Conservation (phyloP, 2,329 filamentous ascomycete genomes). For the Trichoderma asperellum region DNA sequence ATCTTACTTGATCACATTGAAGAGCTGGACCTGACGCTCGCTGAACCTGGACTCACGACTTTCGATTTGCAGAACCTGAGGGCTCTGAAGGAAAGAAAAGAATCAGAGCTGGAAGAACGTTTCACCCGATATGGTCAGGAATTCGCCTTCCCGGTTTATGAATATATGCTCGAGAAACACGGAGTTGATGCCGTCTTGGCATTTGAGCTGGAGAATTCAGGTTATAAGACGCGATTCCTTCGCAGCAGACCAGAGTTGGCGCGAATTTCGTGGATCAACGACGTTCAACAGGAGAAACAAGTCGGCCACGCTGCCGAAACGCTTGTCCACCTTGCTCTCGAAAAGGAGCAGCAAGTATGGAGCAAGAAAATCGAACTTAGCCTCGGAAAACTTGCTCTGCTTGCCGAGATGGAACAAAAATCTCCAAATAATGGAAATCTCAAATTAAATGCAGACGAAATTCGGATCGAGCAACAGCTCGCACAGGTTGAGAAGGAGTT, state of each 20-base stretch:
- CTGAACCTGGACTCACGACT: constrained; percentile 37
- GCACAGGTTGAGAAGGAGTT: constrained; percentile 65
- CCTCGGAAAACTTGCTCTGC: constrained; percentile 77
- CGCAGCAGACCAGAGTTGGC: constrained; percentile 71
- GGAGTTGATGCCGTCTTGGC: constrained; percentile 71
- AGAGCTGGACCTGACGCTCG: constrained; percentile 39
- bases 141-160: constrained; percentile 79
- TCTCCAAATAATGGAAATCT: constrained; percentile 38
- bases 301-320: constrained; percentile 73
- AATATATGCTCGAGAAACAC: constrained; percentile 70
- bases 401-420: constrained; percentile 61
- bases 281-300: constrained; percentile 76
- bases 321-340: constrained; percentile 70
- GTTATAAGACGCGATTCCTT: constrained; percentile 78
- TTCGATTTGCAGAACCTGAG: constrained; percentile 39
- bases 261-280: constrained; percentile 93
- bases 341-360: constrained; percentile 80
- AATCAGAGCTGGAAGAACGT: constrained; percentile 52
- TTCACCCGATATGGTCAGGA: constrained; percentile 67
- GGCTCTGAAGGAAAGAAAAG: constrained; percentile 47
- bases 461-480: constrained; percentile 49
- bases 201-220: constrained; percentile 68
- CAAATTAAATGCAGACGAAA: constrained; percentile 44
- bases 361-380: constrained; percentile 92
- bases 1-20: constrained; percentile 60